A percentile compares a stretch with the other conserved stretches of the same genome.
Evolutionary conservation across 2,329 filamentous ascomycete species (phyloP).

Genomic region (Mollisia scopiformis): DNA sequence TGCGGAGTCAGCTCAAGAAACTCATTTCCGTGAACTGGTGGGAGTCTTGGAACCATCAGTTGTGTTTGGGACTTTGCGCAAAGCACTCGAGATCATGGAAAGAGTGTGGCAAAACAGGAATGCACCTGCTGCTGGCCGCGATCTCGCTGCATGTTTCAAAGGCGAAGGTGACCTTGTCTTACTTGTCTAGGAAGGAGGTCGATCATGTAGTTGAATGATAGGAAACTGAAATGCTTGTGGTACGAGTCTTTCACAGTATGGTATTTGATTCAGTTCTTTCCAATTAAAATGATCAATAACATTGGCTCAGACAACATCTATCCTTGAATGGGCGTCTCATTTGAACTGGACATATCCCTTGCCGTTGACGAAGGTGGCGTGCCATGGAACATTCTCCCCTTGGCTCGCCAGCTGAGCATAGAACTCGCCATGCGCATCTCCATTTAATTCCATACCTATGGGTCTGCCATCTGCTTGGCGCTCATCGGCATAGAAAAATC

Average conservation of each 20-base stretch:
- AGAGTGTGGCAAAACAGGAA: conserved; percentile 26
- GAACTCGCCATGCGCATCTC: conserved; percentile 26
- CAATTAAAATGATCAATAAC: not conserved
- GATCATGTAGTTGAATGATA: too few species aligned
- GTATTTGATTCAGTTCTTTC: not conserved
- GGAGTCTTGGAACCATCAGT: conserved; percentile 22
- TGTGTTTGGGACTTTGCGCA: conserved; percentile 37
- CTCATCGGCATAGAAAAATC: conserved; percentile 31
- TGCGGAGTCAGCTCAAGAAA: conserved; percentile 23
- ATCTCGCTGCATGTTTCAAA: conserved; percentile 37
- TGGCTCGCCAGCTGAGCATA: conserved; percentile 24
- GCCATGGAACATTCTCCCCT: conserved; percentile 26
- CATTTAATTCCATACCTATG: conserved; percentile 22
- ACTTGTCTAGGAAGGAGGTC: conserved; percentile 29
- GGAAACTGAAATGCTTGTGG: not conserved
- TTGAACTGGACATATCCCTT: conserved; percentile 30
- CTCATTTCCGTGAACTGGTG: conserved; percentile 23
- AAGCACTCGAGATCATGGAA: conserved; percentile 32
- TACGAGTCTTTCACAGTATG: not conserved
- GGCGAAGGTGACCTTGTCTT: conserved; percentile 35
- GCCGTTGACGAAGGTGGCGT: conserved; percentile 28
- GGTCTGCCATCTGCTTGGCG: conserved; percentile 20
- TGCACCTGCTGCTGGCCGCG: conserved; percentile 20
- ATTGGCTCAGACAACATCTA: not conserved
- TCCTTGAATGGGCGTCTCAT: conserved; percentile 8